These are phyloP conservation scores for Cadophora gregata DNA, from an alignment of 2,329 filamentous ascomycete genomes.

Conservation along the genomic window DNA sequence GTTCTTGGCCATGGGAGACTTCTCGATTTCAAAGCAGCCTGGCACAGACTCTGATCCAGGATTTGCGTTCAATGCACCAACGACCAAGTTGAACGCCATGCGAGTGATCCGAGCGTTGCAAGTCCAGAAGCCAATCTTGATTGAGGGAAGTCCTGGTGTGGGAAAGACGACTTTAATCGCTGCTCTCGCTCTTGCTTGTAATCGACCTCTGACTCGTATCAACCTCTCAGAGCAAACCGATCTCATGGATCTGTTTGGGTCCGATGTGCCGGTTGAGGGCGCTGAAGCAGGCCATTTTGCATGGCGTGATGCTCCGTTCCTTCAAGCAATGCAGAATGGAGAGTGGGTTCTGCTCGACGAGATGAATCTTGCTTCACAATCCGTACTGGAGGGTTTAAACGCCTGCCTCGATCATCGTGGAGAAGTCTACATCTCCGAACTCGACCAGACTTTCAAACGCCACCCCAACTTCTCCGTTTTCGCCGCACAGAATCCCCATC, in stretches of 20 bases:
- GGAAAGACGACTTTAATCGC: slow-evolving; percentile 95
- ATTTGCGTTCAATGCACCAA: slow-evolving; percentile 87
- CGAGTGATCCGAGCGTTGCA: slow-evolving; percentile 88
- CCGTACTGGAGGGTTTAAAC: slow-evolving; percentile 93
- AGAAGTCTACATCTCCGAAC: slow-evolving; percentile 92
- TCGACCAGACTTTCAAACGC: slow-evolving; percentile 91
- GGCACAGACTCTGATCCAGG: slow-evolving; percentile 58
- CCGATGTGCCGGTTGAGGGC: slow-evolving; percentile 94
- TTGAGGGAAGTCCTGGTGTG: slow-evolving; percentile 97
- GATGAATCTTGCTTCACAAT: slow-evolving; percentile 98
- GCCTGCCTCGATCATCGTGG: slow-evolving; percentile 96
- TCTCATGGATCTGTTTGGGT: slow-evolving; percentile 95
- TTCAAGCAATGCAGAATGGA: slow-evolving; percentile 94
- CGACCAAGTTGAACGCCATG: slow-evolving; percentile 89
- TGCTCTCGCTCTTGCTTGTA: slow-evolving; percentile 80
- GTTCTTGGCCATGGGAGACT: slow-evolving; percentile 73
- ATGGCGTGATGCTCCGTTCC: slow-evolving; percentile 94
- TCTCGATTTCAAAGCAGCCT: slow-evolving; percentile 64
- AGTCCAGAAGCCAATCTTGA: slow-evolving; percentile 85
- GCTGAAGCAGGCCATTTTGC: slow-evolving; percentile 88
- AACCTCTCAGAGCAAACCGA: slow-evolving; percentile 98
- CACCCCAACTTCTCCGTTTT: slow-evolving; percentile 94
- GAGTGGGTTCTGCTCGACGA: slow-evolving; percentile 98
- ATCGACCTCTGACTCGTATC: slow-evolving; percentile 86
- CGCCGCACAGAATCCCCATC: slow-evolving; percentile 95